Percentiles rank a stretch among this genome's conserved stretches.
phyloP scores from a whole-genome alignment of 179 eudicot species.

The Gypsophila paniculata region DNA sequence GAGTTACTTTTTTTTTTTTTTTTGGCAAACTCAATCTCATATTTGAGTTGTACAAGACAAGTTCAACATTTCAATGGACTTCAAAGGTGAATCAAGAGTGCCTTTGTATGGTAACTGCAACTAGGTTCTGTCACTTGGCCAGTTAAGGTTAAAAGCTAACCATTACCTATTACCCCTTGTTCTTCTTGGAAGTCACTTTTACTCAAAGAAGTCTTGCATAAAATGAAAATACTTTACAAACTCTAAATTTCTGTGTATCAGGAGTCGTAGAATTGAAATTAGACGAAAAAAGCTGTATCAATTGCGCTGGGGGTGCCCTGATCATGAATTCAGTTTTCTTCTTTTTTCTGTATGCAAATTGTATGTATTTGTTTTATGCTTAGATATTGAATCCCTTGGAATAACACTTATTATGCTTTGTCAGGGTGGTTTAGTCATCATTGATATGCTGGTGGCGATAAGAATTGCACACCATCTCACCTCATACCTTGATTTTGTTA shows the following conservation, averaged over 20 bases:
- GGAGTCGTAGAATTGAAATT: not conserved
- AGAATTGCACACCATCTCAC: conserved; percentile 43
- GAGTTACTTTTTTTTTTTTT: conserved; percentile 3
- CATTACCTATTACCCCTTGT: too few species aligned
- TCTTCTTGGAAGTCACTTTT: not conserved
- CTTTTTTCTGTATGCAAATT: not conserved
- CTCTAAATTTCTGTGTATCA: not conserved
- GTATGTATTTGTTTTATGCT: conserved; percentile 3
- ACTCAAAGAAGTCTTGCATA: not conserved
- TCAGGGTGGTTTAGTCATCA: conserved; percentile 73
- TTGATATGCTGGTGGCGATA: conserved; percentile 50
- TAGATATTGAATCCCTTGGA: conserved; percentile 4
- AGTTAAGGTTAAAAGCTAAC: too few species aligned
- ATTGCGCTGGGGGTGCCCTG: not conserved
- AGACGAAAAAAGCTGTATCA: not conserved
- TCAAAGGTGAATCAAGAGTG: conserved; percentile 7
- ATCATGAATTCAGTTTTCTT: not conserved
- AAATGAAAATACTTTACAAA: not conserved
- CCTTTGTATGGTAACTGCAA: not conserved
- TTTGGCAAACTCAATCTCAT: not conserved
- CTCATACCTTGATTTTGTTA: conserved; percentile 42
- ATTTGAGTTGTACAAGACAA: not conserved
- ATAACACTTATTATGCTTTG: conserved; percentile 30
- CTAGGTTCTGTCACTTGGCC: not conserved
- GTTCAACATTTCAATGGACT: not conserved